Percentiles rank a stretch among this genome's conserved stretches.
Conservation (phyloP, 306 rosid genomes). For the Delonix regia region DNA sequence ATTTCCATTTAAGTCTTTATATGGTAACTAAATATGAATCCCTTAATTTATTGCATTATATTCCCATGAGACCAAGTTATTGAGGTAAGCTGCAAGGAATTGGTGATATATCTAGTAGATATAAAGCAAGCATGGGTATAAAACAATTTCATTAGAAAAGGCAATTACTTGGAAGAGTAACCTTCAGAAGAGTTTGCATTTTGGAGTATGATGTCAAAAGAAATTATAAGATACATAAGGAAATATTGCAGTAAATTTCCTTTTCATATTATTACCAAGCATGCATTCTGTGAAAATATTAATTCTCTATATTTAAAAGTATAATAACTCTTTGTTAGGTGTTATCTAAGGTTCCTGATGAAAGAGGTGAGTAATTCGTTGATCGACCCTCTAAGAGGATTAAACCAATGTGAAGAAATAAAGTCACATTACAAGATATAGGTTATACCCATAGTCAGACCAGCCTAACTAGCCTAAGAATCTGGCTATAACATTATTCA, state of each 20-base stretch:
- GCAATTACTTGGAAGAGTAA: neutral
- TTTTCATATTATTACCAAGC: neutral
- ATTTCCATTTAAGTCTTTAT: neutral
- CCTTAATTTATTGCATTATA: neutral
- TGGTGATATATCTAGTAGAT: neutral
- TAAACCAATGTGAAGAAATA: neutral
- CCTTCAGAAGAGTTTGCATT: neutral
- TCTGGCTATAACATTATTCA: neutral
- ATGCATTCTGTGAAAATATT: neutral
- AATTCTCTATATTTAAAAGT: neutral
- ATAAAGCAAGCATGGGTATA: neutral
- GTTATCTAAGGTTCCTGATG: neutral
- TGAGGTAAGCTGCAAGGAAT: neutral
- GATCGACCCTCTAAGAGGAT: neutral
- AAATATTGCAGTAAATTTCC: neutral
- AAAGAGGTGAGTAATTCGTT: neutral
- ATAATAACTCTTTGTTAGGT: slow-evolving; percentile 6
- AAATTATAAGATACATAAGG: neutral
- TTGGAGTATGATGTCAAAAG: neutral
- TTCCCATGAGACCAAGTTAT: neutral
- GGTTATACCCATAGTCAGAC: neutral
- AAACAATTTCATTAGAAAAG: neutral
- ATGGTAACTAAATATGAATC: neutral
- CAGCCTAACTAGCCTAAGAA: neutral
- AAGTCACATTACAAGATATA: neutral